Conservation (phyloP, 2,329 filamentous ascomycete species). For the Cytospora mali region DNA sequence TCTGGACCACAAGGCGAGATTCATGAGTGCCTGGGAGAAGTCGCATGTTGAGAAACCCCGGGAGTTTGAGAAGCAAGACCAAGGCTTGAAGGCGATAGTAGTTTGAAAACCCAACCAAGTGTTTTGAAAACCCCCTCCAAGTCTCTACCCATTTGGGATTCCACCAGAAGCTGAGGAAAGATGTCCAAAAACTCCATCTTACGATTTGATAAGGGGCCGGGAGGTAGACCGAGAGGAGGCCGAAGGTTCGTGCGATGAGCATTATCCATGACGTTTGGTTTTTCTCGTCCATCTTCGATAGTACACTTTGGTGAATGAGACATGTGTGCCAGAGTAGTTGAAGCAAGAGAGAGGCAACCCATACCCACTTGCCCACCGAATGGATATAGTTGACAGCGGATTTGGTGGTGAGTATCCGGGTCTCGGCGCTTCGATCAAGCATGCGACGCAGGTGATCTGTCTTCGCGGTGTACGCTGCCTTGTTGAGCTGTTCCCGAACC, state of each 20-base stretch:
- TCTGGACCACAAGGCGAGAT: conserved; percentile 44
- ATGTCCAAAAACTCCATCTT: conserved; percentile 51
- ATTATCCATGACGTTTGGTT: conserved; percentile 32
- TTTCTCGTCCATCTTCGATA: conserved; percentile 2
- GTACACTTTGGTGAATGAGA: conserved; percentile 36
- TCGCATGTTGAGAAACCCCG: conserved; percentile 47
- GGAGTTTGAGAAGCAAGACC: conserved; percentile 57
- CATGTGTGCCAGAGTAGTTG: conserved; percentile 56
- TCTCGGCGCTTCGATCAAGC: conserved; percentile 65
- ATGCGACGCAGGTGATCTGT: conserved; percentile 78
- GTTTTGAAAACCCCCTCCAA: conserved; percentile 60
- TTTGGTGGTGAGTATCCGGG: conserved; percentile 43
- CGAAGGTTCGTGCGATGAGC: conserved; percentile 10
- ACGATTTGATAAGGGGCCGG: conserved; percentile 47
- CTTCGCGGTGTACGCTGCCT: conserved; percentile 78
- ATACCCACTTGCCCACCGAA: conserved; percentile 47
- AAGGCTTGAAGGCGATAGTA: conserved; percentile 70
- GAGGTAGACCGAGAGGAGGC: conserved; percentile 41
- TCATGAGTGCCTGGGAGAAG: conserved; percentile 44
- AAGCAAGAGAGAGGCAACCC: conserved; percentile 50
- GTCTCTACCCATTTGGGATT: conserved; percentile 67
- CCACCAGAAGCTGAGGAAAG: conserved; percentile 64
- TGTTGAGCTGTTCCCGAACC: conserved; percentile 69
- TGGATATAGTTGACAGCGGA: conserved; percentile 49
- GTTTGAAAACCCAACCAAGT: conserved; percentile 61